A percentile compares a stretch with the other conserved stretches of the same genome.
Conservation (phyloP, 768 basidiomycete genomes). For the Boletus insuetus region DNA sequence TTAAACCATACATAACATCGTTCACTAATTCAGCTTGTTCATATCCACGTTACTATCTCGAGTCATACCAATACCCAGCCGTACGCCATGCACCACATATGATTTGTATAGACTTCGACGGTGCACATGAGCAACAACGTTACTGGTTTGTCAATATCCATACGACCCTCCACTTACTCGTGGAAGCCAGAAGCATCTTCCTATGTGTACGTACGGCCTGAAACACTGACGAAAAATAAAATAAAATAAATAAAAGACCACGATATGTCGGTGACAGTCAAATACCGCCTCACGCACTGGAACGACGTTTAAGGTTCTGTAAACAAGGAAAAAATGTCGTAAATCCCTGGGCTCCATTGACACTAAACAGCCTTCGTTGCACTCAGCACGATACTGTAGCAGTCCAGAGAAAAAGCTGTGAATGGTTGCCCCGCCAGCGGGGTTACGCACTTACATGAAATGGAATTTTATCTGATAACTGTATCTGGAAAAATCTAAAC, state of each 20-base stretch:
- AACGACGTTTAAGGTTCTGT: background rate
- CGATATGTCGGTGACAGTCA: background rate
- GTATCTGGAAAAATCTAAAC: background rate
- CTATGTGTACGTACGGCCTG: slow-evolving; percentile 7
- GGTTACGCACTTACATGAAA: background rate
- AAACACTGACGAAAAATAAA: background rate
- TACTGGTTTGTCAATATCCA: slow-evolving; percentile 5
- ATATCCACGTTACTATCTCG: background rate
- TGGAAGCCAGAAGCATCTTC: background rate
- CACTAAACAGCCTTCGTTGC: no score
- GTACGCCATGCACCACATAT: background rate
- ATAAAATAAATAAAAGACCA: background rate
- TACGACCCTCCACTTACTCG: no score
- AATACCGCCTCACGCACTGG: background rate
- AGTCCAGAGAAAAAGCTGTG: background rate
- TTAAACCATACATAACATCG: slow-evolving; percentile 4
- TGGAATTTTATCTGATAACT: slow-evolving; percentile 7
- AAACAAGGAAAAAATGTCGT: no score
- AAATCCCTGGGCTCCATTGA: no score
- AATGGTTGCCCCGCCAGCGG: no score
- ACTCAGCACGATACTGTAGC: no score
- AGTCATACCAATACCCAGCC: background rate
- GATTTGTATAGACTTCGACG: background rate
- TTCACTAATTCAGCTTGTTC: slow-evolving; percentile 4
- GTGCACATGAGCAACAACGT: background rate